Evolutionary conservation across 352 stramenopile genomes (phyloP), one percentile per base, ranked within the genome.

Genomic region (Detonula confervacea): DNA sequence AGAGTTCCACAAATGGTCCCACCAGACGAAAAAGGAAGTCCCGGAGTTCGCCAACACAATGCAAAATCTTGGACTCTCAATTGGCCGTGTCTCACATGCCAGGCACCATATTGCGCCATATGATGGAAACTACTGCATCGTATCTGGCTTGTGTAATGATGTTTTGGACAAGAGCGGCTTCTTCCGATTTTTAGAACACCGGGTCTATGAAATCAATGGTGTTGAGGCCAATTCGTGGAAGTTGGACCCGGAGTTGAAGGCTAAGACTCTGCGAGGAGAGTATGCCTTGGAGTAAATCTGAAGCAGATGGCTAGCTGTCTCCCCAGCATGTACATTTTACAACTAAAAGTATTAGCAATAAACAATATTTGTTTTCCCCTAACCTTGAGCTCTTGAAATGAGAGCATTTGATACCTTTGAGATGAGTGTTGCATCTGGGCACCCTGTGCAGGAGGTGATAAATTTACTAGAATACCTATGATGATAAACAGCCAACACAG

Each of bases 111-210:
- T 89, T 14, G 81, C 81, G n/a, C 90, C 90, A 0, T 95, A 88
- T 59, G 84, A 92, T 80, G 90, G 87, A 16, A 92, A 93, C 72
- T 95, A 95, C 72, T 93, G 88, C 51, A 95, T 95, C 60, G 81
- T 95, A 8, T 88, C 62, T 33, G 90, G 90, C 22, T 18, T 88
- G 20, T 91, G 83, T 25, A 94, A 93, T 63, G 65, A 83, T 12
- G 7, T 66, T 9, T 75, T 94, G 56, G 90, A 94, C 59, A 77
- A 89, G 11, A 86, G 76, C n/a, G 86, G 86, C 12, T 89, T 94
- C 71, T 94, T 93, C 62, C 72, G 90, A 35, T 73, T 79, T 61
- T 37, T 94, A 51, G 90, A 94, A 70, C 77, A 89, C 35, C 69
- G 66, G 30, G 68, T 94, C 33, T 94, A 91, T 63, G 67, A 90